Evolutionary conservation across 1,139 yeast species (phyloP), one percentile per base, ranked within the genome.

Genomic region (Geotrichum carabidarum): DNA sequence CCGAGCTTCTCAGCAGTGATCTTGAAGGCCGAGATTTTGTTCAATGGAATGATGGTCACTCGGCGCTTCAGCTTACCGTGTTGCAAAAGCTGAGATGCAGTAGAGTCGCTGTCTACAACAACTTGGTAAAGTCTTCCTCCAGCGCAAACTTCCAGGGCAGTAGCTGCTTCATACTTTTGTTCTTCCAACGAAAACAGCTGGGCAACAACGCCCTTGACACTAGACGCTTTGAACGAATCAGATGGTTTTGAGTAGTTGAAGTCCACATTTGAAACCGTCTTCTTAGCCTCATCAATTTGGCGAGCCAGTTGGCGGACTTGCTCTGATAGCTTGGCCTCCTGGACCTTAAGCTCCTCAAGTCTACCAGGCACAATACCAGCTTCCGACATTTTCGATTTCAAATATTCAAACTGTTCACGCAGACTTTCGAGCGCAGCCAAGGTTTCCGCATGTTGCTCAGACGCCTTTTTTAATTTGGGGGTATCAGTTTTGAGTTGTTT

Each of bases 111-210:
- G 63, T 91, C 97, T 36, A 94, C 99, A 51, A 94, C 90, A 41
- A 94, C 90, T 65, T 91, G 90, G 69, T 83, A 94, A 41, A 94
- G 72, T 62, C 94, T 77, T 2, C 93, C 95, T 48, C 99, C 99
- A 4, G 98, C 99, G 70, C 96, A 86, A 1, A 88, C 85, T 69
- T 94, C 98, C 48, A 94, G 74, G 0, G 99, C 99, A 44, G 85
- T 77, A 0, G 96, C 86, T 57, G 84, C 83, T 37, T 80, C 78
- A 51, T 73, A 70, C 56, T 86, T 81, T 1, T 75, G 67, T 56
- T 82, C 82, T 18, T 79, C 80, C 31, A 94, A 69, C 1, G 78
- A 73, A 66, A 94, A 90, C 51, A 93, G 72, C 65, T 87, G 95
- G 1, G 96, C 96, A 15, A 93, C 95, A 15, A 90, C 80, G 44